Evolutionary conservation across 2,329 filamentous ascomycete genomes (phyloP).

Genomic region (Cladosporium oxysporum): DNA sequence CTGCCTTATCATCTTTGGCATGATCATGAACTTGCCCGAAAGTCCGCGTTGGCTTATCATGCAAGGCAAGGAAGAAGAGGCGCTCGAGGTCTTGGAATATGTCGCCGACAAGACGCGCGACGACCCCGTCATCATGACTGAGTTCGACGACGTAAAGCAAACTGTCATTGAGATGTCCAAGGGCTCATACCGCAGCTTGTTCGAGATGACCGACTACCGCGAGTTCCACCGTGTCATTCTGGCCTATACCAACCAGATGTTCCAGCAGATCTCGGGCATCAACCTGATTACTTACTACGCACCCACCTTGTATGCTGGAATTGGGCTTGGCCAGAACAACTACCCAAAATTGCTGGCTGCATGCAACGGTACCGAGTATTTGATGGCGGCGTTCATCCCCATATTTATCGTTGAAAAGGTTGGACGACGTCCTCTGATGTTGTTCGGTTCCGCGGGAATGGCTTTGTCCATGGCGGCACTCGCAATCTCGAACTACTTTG

Average conservation of each 20-base stretch:
- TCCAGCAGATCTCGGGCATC: conserved; percentile 26
- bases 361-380: conserved; percentile 52
- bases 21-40: conserved; percentile 50
- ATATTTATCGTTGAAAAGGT: conserved; percentile 49
- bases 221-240: conserved; percentile 39
- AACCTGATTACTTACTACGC: conserved; percentile 46
- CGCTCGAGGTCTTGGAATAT: conserved; percentile 48
- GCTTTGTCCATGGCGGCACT: conserved; percentile 34
- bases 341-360: conserved; percentile 46
- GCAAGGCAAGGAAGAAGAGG: conserved; percentile 56
- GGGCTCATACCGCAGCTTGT: conserved; percentile 34
- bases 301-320: conserved; percentile 48
- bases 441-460: conserved; percentile 62
- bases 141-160: conserved; percentile 56
- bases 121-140: conserved; percentile 47
- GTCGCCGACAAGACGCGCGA: conserved; percentile 50
- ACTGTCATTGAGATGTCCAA: conserved; percentile 50
- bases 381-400: conserved; percentile 48
- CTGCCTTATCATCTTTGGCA: conserved; percentile 49
- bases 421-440: conserved; percentile 64
- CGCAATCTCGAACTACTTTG: conserved; percentile 30
- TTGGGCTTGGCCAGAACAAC: conserved; percentile 54
- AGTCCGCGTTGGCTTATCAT: conserved; percentile 53
- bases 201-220: conserved; percentile 37
- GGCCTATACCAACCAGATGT: conserved; percentile 37